Evolutionary conservation across 2,329 filamentous ascomycete genomes (phyloP).

Genomic region (Coleophoma eucalyptorum): DNA sequence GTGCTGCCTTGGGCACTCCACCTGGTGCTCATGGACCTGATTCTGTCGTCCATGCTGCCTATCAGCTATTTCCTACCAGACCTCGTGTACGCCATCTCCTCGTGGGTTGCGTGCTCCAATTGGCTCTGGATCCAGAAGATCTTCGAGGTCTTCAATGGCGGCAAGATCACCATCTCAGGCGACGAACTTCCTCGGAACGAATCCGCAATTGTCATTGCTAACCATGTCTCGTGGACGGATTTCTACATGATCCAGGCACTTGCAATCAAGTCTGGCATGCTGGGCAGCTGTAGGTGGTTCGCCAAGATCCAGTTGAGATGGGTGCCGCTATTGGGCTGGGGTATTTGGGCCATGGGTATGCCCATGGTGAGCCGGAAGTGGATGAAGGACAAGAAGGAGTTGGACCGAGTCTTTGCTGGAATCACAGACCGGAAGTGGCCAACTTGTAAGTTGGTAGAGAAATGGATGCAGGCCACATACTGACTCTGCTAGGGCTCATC

Average conservation of each 20-base stretch:
- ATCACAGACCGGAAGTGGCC: slow-evolving; percentile 49
- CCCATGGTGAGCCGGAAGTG: slow-evolving; percentile 58
- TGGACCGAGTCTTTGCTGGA: slow-evolving; percentile 52
- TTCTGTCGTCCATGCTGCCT: slow-evolving; percentile 44
- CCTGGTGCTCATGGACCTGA: slow-evolving; percentile 46
- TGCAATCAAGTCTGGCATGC: slow-evolving; percentile 50
- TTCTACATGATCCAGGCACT: slow-evolving; percentile 62
- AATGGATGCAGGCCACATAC: not conserved
- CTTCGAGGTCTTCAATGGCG: slow-evolving; percentile 51
- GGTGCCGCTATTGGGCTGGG: slow-evolving; percentile 61
- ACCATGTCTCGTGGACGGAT: slow-evolving; percentile 59
- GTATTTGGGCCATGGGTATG: slow-evolving; percentile 62
- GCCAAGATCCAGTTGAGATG: slow-evolving; percentile 55
- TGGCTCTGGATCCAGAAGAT: slow-evolving; percentile 56
- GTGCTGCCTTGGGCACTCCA: slow-evolving; percentile 48
- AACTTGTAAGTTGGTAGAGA: slow-evolving; percentile 43
- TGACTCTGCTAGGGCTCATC: slow-evolving; percentile 48
- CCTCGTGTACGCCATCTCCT: slow-evolving; percentile 50
- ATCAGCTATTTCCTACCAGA: slow-evolving; percentile 43
- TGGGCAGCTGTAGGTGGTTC: slow-evolving; percentile 59
- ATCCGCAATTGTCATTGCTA: slow-evolving; percentile 55
- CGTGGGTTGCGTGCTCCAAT: slow-evolving; percentile 46
- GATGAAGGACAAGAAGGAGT: slow-evolving; percentile 50
- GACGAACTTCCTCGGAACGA: slow-evolving; percentile 48
- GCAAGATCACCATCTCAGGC: slow-evolving; percentile 48